These are phyloP conservation scores for Lotmaria passim DNA, from an alignment of 208 protist species.

Conservation along the genomic window DNA sequence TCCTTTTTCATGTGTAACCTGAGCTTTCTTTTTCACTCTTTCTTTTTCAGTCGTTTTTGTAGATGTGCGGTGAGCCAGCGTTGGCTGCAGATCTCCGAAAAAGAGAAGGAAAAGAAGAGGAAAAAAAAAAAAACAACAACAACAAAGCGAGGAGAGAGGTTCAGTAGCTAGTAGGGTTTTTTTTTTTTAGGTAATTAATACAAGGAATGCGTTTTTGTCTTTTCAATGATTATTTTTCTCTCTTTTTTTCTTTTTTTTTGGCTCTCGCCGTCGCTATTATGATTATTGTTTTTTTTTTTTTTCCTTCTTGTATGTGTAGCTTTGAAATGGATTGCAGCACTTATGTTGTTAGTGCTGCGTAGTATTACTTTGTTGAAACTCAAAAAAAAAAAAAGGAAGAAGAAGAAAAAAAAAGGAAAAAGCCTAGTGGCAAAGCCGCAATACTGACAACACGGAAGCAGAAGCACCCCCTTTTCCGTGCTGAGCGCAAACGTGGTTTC, in stretches of 20 bases:
- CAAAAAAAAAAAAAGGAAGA: conserved; percentile 2
- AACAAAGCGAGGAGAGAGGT: neutral
- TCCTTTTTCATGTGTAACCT: neutral
- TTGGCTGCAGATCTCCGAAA: neutral
- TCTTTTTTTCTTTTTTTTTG: neutral
- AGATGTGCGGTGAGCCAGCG: neutral
- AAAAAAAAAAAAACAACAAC: neutral
- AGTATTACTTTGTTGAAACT: neutral
- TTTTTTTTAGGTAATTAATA: neutral
- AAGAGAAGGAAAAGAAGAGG: neutral
- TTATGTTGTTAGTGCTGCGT: conserved; percentile 7
- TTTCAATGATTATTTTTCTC: neutral
- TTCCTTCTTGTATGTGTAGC: neutral
- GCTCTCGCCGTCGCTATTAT: too few species aligned
- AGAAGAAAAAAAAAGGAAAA: neutral
- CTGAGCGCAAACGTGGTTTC: too few species aligned
- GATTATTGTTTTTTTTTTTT: neutral
- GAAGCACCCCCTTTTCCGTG: too few species aligned
- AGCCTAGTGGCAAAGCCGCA: neutral
- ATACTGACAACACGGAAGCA: too few species aligned
- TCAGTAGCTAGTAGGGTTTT: neutral
- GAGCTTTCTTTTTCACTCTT: neutral
- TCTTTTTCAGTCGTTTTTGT: neutral
- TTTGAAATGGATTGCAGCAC: conserved; percentile 13
- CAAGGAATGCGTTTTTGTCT: neutral